Evolutionary conservation across 805 yeast species (phyloP).

Genomic region (Candida koratica): DNA sequence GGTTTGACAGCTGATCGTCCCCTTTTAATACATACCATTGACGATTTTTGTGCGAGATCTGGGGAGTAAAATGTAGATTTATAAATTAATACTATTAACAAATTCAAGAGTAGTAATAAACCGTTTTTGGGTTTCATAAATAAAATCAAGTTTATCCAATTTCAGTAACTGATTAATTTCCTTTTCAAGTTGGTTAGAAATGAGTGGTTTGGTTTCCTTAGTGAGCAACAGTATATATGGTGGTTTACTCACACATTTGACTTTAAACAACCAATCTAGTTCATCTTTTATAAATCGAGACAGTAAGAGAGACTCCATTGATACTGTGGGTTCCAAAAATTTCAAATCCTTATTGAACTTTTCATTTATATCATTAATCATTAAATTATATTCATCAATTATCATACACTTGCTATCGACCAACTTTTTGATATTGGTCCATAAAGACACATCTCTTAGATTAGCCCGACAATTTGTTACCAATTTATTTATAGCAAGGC

Average conservation of each 20-base stretch:
- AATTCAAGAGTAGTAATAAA: constrained; percentile 1
- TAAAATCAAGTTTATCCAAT: background rate
- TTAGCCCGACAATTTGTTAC: constrained; percentile 13
- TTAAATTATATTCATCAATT: constrained; percentile 11
- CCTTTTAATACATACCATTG: constrained; percentile 4
- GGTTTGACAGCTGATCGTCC: background rate
- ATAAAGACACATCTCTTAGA: constrained; percentile 22
- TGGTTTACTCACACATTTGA: constrained; percentile 11
- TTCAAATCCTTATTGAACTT: background rate
- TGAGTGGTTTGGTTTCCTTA: background rate
- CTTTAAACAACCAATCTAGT: constrained; percentile 14
- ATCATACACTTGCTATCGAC: constrained; percentile 1
- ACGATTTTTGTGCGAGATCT: background rate
- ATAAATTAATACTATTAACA: background rate
- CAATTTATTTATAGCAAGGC: constrained; percentile 7
- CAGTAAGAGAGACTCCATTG: no score
- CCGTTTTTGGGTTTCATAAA: constrained; percentile 2
- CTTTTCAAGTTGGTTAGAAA: background rate
- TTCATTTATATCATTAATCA: constrained; percentile 8
- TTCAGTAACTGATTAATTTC: background rate
- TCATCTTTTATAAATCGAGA: background rate
- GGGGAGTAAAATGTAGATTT: background rate
- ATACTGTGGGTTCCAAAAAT: background rate
- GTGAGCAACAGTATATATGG: constrained; percentile 13
- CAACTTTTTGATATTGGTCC: constrained; percentile 17